Percentiles rank a stretch among this genome's conserved stretches.
Conservation (phyloP, 176 grass and related monocot species). For the bread wheat (Triticum aestivum) region DNA sequence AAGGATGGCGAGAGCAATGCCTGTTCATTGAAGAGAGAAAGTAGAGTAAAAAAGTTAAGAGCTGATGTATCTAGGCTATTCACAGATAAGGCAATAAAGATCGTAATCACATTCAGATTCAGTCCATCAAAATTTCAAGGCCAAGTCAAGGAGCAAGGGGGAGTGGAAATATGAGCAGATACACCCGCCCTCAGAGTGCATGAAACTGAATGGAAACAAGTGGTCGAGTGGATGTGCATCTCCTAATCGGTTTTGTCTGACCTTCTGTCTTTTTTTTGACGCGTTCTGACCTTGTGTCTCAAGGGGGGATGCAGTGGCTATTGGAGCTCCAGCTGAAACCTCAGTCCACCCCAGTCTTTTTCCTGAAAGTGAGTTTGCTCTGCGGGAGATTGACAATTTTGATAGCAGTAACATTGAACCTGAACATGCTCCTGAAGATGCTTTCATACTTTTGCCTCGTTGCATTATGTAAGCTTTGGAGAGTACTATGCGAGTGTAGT, state of each 20-base stretch:
- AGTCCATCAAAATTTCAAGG: not conserved
- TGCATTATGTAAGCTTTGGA: constrained; percentile 24
- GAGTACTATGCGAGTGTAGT: not conserved
- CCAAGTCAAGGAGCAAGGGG: not conserved
- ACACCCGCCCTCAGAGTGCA: constrained; percentile 11
- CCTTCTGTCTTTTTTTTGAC: constrained; percentile 12
- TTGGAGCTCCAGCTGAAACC: constrained; percentile 40
- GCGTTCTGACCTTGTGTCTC: constrained; percentile 31
- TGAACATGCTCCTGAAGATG: constrained; percentile 37
- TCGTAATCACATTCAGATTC: not conserved
- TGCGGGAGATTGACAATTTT: constrained; percentile 23
- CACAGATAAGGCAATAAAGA: not conserved
- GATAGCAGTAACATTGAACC: constrained; percentile 29
- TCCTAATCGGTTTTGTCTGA: constrained; percentile 39
- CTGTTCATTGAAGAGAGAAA: not conserved
- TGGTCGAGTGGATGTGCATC: constrained; percentile 23
- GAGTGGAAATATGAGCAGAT: not conserved
- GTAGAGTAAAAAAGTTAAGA: not conserved
- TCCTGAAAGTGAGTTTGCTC: constrained; percentile 46
- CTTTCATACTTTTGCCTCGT: constrained; percentile 24
- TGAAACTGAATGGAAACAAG: constrained; percentile 16
- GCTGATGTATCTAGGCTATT: not conserved
- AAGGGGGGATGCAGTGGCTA: constrained; percentile 21
- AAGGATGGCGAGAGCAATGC: not conserved
- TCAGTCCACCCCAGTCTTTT: constrained; percentile 32